phyloP scores from a whole-genome alignment of 257 asterid species.

The Misopates orontium region DNA sequence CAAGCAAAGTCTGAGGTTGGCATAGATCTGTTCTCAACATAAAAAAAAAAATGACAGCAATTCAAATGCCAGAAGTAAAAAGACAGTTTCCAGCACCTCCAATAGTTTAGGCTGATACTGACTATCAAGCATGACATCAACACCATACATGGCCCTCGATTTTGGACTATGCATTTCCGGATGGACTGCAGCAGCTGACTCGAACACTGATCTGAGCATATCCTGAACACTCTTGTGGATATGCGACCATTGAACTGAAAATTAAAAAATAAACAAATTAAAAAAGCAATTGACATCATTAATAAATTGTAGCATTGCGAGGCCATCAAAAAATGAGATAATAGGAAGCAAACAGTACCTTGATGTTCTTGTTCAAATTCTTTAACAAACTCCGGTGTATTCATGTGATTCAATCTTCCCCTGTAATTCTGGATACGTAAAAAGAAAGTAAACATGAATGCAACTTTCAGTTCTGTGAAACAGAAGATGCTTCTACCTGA shows the following conservation, averaged over 20 bases:
- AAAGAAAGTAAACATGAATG: conserved; percentile 13
- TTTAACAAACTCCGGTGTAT: conserved; percentile 70
- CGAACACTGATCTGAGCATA: conserved; percentile 83
- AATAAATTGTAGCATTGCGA: not conserved
- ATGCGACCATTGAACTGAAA: conserved; percentile 89
- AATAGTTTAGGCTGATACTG: conserved; percentile 75
- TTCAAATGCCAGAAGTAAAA: conserved; percentile 14
- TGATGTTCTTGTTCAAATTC: conserved; percentile 85
- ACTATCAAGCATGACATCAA: conserved; percentile 88
- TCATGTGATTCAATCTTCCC: conserved; percentile 82
- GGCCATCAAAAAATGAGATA: conserved; percentile 23
- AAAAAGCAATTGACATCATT: not conserved
- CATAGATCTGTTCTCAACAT: not conserved
- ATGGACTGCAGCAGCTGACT: conserved; percentile 81
- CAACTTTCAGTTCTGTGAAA: conserved; percentile 20
- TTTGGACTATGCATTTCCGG: conserved; percentile 89
- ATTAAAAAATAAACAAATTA: conserved; percentile 20
- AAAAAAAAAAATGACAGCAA: not conserved
- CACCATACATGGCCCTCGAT: conserved; percentile 94
- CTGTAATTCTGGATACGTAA: conserved; percentile 67
- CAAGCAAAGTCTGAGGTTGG: too few species aligned
- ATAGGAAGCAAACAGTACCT: conserved; percentile 46
- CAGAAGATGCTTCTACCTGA: not conserved
- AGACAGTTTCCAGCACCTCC: conserved; percentile 53
- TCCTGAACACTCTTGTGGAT: conserved; percentile 67